phyloP scores from a whole-genome alignment of 164 flowering plant species.

The Pachysandra terminalis region DNA sequence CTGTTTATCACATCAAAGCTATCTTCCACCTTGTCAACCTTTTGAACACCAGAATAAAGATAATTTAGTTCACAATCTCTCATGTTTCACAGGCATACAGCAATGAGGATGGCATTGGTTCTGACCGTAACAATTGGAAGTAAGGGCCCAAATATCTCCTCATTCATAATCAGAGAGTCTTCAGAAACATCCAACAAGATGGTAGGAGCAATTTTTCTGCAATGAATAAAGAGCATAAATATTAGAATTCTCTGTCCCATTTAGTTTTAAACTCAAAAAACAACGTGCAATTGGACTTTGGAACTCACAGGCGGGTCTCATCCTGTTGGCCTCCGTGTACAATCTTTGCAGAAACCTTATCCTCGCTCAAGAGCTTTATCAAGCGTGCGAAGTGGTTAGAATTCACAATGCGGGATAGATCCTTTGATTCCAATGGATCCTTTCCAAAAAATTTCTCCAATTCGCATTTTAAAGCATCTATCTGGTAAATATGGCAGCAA shows the following conservation, averaged over 20 bases:
- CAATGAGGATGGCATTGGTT: neutral
- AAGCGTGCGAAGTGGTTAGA: conserved; percentile 68
- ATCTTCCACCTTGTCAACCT: conserved; percentile 83
- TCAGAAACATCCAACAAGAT: conserved; percentile 77
- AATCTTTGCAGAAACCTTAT: conserved; percentile 64
- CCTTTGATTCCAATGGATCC: conserved; percentile 67
- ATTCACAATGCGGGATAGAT: conserved; percentile 79
- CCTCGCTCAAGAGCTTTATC: conserved; percentile 66
- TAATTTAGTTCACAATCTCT: neutral
- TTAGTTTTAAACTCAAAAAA: too few species aligned
- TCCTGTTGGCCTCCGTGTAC: conserved; percentile 79
- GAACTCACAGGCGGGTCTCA: conserved; percentile 53
- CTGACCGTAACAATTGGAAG: conserved; percentile 83
- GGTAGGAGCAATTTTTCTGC: conserved; percentile 85
- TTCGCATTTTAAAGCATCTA: conserved; percentile 52
- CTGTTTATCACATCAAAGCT: conserved; percentile 56
- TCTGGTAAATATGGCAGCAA: conserved; percentile 29
- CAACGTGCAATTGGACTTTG: neutral
- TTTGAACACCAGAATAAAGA: conserved; percentile 9
- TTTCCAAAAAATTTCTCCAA: conserved; percentile 69
- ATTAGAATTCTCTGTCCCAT: neutral
- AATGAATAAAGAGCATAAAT: conserved; percentile 5
- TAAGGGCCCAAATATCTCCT: conserved; percentile 93
- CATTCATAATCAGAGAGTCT: conserved; percentile 82
- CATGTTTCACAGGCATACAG: neutral